Evolutionary conservation across 495 filamentous ascomycete genomes (phyloP).

Genomic region (Sordaria brevicollis): DNA sequence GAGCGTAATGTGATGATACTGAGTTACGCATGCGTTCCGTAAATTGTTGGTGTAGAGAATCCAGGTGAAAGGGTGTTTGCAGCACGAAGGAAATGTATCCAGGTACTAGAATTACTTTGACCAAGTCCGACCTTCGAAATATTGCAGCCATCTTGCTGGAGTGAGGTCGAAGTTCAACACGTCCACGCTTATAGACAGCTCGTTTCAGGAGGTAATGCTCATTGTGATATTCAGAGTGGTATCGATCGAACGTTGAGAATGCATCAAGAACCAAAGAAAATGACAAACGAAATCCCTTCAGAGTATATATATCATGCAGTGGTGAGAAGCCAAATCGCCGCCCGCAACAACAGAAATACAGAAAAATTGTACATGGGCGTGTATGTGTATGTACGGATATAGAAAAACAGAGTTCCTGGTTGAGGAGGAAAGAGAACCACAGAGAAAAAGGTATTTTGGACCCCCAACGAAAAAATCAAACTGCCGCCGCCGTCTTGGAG

Average conservation of each 20-base stretch:
- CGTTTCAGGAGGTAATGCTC: neutral
- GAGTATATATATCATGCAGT: neutral
- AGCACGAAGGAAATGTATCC: neutral
- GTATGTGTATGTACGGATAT: neutral
- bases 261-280: neutral
- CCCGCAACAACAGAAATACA: neutral
- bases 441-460: neutral
- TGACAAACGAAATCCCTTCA: neutral
- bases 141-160: no score
- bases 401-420: neutral
- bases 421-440: neutral
- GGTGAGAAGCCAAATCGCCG: neutral
- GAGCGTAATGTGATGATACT: neutral
- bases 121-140: no score
- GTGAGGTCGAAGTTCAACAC: no score
- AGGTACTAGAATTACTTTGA: neutral
- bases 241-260: conserved; percentile 7
- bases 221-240: conserved; percentile 3
- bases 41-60: neutral
- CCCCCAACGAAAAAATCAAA: neutral
- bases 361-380: neutral
- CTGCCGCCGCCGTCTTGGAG: neutral
- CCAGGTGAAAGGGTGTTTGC: neutral
- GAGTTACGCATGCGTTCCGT: neutral
- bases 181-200: neutral